These are phyloP conservation scores for Botrytis medusae DNA, from an alignment of 2,329 filamentous ascomycete species.

Conservation along the genomic window DNA sequence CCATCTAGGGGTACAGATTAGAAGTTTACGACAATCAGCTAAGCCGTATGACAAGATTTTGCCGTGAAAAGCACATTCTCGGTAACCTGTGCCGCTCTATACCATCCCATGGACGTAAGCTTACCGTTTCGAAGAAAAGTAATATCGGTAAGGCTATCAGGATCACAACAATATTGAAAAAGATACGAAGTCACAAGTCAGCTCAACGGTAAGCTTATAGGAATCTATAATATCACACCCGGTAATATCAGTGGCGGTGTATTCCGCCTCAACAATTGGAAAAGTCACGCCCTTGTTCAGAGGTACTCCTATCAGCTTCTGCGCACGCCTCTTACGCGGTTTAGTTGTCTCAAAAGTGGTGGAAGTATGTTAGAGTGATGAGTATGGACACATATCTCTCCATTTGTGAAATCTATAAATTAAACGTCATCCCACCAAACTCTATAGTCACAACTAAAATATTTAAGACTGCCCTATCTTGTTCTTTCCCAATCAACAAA, in stretches of 20 bases:
- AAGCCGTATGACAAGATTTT: neutral
- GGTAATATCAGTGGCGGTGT: neutral
- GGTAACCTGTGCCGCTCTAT: neutral
- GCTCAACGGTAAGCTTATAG: neutral
- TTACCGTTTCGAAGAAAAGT: neutral
- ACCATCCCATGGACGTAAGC: neutral
- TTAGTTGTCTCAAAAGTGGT: neutral
- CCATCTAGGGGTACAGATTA: neutral
- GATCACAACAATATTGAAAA: neutral
- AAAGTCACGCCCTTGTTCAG: neutral
- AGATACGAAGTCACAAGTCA: slow-evolving; percentile 7
- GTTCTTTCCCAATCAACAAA: neutral
- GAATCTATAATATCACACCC: neutral
- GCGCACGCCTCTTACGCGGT: neutral
- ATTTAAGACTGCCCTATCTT: accelerated
- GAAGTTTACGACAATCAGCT: neutral
- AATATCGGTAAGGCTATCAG: slow-evolving; percentile 3
- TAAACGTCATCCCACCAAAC: neutral
- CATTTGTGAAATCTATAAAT: neutral
- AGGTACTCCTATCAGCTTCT: neutral
- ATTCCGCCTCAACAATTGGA: neutral
- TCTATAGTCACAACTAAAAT: neutral
- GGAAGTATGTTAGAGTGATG: neutral
- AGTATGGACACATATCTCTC: neutral
- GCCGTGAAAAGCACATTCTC: neutral